These are phyloP conservation scores for Ceratocystis harringtonii DNA, from an alignment of 2,329 filamentous ascomycete genomes.

Conservation along the genomic window DNA sequence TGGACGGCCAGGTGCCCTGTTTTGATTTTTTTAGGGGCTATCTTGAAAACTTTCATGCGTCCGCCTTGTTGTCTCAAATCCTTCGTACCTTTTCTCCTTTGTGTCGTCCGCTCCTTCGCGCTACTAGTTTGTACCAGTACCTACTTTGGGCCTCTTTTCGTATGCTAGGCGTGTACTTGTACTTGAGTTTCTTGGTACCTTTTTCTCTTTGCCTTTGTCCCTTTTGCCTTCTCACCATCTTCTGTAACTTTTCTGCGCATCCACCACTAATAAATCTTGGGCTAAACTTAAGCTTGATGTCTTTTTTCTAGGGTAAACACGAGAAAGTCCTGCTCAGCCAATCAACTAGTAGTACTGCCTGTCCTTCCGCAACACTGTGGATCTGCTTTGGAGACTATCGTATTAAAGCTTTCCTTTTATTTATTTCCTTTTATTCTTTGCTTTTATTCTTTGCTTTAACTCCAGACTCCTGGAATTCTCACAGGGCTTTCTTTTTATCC, in stretches of 20 bases:
- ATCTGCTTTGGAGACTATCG: neutral
- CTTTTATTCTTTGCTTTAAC: neutral
- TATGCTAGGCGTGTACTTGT: neutral
- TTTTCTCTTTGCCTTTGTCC: neutral
- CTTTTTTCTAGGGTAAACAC: constrained; percentile 11
- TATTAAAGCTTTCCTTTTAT: neutral
- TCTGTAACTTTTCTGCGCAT: neutral
- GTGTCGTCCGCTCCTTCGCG: neutral
- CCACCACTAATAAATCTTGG: neutral
- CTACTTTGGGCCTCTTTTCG: neutral
- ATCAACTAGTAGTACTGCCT: neutral
- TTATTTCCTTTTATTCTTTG: neutral
- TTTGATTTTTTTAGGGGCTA: neutral
- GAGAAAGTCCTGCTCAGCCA: constrained; percentile 6
- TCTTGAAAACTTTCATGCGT: neutral
- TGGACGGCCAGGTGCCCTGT: neutral
- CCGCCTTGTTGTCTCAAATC: neutral
- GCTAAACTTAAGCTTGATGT: constrained; percentile 5
- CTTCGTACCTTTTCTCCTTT: neutral
- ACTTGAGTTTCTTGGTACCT: neutral
- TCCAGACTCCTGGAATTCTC: neutral
- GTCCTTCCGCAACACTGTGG: neutral
- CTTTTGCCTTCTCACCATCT: neutral
- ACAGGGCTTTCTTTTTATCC: too few relatives aligned
- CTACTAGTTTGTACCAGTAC: neutral